Evolutionary conservation across 495 filamentous ascomycete species (phyloP), one percentile per base, ranked within the genome.

Genomic region (Viridothelium virens): DNA sequence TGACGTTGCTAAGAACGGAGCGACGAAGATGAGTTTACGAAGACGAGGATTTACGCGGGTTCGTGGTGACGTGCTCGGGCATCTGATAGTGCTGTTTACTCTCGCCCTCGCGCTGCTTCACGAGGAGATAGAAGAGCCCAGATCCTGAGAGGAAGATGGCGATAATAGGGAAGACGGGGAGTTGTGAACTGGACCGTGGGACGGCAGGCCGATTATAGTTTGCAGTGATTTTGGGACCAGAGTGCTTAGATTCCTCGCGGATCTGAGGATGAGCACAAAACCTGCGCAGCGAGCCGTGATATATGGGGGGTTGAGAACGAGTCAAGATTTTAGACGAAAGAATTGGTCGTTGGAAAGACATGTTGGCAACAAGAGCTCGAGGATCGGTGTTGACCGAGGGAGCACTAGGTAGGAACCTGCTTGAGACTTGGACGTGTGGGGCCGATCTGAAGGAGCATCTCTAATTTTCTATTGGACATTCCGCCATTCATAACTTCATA

Each of bases 81-180:
- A 66, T 34, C 25, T 65, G 61, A 65, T 63, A 67, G 63, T 66
- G 64, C 41, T 33, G 63, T 37, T 64, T 16, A 16, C 71, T 68
- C 33, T 69, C 73, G 59, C 78, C 82, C 64, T 81, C 79, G 59
- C 88, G 81, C 66, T 79, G 78, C 68, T 84, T 86, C 31, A 88
- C 85, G 70, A 90, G 83, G 63, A 81, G 77, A 61, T 79, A 75
- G 80, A 89, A 91, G 56, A 83, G 78, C 41, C 79, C 83, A 18
- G 83, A 83, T 53, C 87, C 85, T 46, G 80, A 71, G 66, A 76
- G 77, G 66, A 86, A 79, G 70, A 91, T 84, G 66, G 79, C 73
- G 64, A 89, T 63, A 71, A 91, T 84, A 3, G 88, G 88, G 77
- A 86, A 81, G 74, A 89, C 72, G 74, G 84, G 86, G 71, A 89